Percentiles rank a stretch among this genome's conserved stretches.
phyloP scores from a whole-genome alignment of 192 early-diverging fungal species.

The Phycomyces blakesleeanus region DNA sequence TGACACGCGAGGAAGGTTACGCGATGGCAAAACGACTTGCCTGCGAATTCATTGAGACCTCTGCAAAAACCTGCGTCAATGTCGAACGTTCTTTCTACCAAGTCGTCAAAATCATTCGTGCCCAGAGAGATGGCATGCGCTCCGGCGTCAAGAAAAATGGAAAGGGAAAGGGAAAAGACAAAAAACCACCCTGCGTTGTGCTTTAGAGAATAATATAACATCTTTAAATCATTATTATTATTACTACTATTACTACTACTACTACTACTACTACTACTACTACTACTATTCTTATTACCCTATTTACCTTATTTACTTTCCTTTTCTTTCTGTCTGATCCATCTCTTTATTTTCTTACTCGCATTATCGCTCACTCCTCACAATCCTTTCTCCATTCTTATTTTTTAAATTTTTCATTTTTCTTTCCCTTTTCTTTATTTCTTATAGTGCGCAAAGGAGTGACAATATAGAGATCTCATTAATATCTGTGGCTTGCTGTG shows the following conservation, averaged over 20 bases:
- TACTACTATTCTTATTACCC: neutral
- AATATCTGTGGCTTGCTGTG: too few species aligned
- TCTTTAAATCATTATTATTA: neutral
- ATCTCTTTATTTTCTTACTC: neutral
- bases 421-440: too few species aligned
- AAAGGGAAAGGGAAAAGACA: neutral
- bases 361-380: neutral
- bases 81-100: constrained; percentile 82
- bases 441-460: too few species aligned
- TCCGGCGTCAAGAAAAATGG: neutral
- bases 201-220: too few species aligned
- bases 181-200: neutral
- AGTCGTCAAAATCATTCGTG: constrained; percentile 72
- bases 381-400: neutral
- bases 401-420: neutral
- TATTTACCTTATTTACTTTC: neutral
- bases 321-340: neutral
- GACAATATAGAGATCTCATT: too few species aligned
- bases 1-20: constrained; percentile 75
- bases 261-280: neutral
- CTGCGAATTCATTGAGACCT: constrained; percentile 83
- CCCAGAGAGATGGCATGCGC: constrained; percentile 43
- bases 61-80: constrained; percentile 83
- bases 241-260: neutral
- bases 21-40: constrained; percentile 65